Evolutionary conservation across 352 stramenopile species (phyloP).

Genomic region (Blastocystis sp.): DNA sequence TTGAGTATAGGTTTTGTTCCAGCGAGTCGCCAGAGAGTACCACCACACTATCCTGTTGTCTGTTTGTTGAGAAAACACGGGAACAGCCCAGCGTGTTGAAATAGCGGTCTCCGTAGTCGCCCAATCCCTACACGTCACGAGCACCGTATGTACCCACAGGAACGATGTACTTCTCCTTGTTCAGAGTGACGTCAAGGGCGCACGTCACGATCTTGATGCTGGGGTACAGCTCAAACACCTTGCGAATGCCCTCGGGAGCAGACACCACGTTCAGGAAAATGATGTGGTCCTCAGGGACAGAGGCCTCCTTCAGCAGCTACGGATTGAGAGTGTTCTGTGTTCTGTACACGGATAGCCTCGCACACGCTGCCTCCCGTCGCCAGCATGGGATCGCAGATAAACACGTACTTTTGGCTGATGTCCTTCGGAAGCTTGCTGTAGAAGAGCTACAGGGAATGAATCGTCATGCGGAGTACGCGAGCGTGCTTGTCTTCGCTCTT

Average conservation of each 20-base stretch:
- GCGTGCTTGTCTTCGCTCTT: conserved; percentile 70
- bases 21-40: background rate
- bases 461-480: background rate
- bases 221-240: conserved; percentile 66
- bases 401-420: conserved; percentile 68
- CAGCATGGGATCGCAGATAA: conserved; percentile 73
- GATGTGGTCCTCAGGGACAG: conserved; percentile 67
- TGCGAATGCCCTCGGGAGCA: conserved; percentile 71
- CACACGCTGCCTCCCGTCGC: conserved; percentile 71
- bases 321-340: background rate
- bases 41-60: background rate
- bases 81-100: conserved; percentile 33
- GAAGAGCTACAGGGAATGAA: conserved; percentile 62
- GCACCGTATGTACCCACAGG: conserved; percentile 25
- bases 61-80: conserved; percentile 6
- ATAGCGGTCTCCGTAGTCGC: conserved; percentile 61
- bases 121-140: conserved; percentile 24
- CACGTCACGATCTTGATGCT: conserved; percentile 70
- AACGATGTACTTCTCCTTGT: conserved; percentile 73
- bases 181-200: conserved; percentile 71
- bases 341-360: conserved; percentile 63
- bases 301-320: conserved; percentile 67
- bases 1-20: conserved; percentile 43
- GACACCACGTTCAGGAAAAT: conserved; percentile 73
- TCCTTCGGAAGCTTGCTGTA: conserved; percentile 72